Evolutionary conservation across 2,329 filamentous ascomycete genomes (phyloP).

Genomic region (Pseudocercospora ulei): DNA sequence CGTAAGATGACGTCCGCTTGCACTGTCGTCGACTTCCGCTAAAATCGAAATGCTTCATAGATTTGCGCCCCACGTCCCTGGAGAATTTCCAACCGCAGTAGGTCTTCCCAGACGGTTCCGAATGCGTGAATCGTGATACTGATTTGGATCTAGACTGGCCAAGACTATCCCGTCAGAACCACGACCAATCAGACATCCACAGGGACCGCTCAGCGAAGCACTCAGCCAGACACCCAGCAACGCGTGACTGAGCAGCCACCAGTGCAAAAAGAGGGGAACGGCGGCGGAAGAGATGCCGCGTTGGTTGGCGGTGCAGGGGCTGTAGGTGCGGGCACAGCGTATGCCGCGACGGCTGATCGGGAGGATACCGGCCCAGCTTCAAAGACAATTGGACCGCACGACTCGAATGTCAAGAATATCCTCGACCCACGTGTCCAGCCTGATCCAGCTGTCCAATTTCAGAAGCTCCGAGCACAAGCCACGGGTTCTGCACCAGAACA

Average conservation of each 20-base stretch:
- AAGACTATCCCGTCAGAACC: constrained; percentile 6
- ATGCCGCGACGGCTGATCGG: constrained; percentile 11
- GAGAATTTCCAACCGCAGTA: constrained; percentile 28
- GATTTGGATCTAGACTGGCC: constrained; percentile 8
- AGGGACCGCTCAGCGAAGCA: no score
- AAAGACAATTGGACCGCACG: constrained; percentile 27
- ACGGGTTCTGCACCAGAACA: constrained; percentile 21
- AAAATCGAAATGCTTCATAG: constrained; percentile 7
- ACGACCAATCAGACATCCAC: background rate
- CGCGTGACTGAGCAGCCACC: constrained; percentile 2
- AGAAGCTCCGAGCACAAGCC: no score
- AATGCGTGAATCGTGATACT: no score
- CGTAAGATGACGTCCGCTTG: background rate
- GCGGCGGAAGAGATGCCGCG: constrained; percentile 1
- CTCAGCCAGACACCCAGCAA: background rate
- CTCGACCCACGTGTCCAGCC: constrained; percentile 25
- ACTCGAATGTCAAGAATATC: constrained; percentile 25
- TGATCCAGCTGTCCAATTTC: constrained; percentile 24
- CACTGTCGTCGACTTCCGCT: background rate
- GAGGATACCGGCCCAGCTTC: constrained; percentile 23
- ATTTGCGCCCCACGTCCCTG: constrained; percentile 34
- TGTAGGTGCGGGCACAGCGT: constrained; percentile 26
- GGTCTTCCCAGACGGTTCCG: no score
- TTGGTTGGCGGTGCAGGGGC: constrained; percentile 23
- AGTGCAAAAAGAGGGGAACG: constrained; percentile 1